These are phyloP conservation scores for Phytophthora pistaciae DNA, from an alignment of 352 stramenopile genomes.

Conservation along the genomic window DNA sequence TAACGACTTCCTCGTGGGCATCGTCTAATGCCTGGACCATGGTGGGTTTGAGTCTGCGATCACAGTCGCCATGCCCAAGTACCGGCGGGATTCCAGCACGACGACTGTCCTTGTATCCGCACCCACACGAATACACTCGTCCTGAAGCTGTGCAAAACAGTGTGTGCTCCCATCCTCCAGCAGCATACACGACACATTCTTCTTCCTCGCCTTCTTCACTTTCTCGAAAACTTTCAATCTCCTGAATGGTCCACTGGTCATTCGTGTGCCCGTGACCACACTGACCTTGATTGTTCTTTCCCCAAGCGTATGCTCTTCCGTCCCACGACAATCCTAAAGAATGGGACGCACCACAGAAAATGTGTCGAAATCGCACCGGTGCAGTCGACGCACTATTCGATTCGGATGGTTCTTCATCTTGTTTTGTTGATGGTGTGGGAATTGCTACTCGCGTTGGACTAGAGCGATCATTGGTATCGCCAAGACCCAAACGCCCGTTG, in stretches of 20 bases:
- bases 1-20: conserved; percentile 61
- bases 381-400: not conserved
- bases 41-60: conserved; percentile 69
- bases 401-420: not conserved
- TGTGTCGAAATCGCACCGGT: conserved; percentile 37
- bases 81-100: conserved; percentile 85
- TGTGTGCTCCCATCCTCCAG: conserved; percentile 86
- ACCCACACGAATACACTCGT: conserved; percentile 78
- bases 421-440: not conserved
- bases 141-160: conserved; percentile 75
- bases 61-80: conserved; percentile 75
- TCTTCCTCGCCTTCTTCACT: conserved; percentile 54
- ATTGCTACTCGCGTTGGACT: conserved; percentile 49
- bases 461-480: conserved; percentile 79
- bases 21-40: conserved; percentile 64
- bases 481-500: conserved; percentile 83
- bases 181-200: conserved; percentile 58
- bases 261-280: conserved; percentile 83
- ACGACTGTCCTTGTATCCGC: conserved; percentile 88
- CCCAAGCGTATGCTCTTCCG: conserved; percentile 71
- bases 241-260: conserved; percentile 66
- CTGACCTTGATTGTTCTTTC: conserved; percentile 90
- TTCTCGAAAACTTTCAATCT: conserved; percentile 65
- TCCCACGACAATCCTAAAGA: conserved; percentile 71
- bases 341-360: conserved; percentile 85